Conservation (phyloP, 306 rosid genomes). For the Spatholobus suberectus region DNA sequence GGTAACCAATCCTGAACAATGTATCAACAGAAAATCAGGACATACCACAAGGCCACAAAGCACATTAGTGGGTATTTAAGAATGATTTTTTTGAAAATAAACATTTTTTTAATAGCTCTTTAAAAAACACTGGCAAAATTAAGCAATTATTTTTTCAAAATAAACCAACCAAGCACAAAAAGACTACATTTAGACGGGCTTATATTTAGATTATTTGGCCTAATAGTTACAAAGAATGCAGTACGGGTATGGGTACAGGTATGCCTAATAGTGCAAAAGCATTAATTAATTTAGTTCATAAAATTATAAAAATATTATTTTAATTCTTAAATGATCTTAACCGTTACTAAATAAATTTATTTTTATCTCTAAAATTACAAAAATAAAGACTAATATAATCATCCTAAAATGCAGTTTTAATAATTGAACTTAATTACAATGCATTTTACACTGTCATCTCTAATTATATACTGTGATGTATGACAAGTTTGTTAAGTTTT, state of each 20-base stretch:
- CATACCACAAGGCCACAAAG: neutral
- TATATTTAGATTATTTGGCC: neutral
- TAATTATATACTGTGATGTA: too few species aligned
- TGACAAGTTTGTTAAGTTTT: too few species aligned
- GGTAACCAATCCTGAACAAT: slow-evolving; percentile 92
- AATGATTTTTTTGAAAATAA: neutral
- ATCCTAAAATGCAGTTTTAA: too few species aligned
- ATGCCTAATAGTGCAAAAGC: too few species aligned
- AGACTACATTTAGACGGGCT: neutral
- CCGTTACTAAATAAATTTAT: neutral
- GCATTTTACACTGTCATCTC: too few species aligned
- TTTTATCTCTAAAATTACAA: neutral
- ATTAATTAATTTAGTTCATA: too few species aligned
- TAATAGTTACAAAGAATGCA: neutral
- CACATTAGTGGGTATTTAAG: neutral
- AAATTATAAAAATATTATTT: too few species aligned
- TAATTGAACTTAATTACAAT: too few species aligned
- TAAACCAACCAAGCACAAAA: neutral
- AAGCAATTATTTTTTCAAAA: neutral
- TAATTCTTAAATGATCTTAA: neutral
- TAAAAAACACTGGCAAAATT: neutral
- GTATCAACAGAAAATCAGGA: slow-evolving; percentile 37
- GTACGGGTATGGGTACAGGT: neutral
- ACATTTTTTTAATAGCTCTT: neutral
- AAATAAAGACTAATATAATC: too few species aligned